Evolutionary conservation across 1,284 basidiomycete species (phyloP).

Genomic region (Mycena sp.): DNA sequence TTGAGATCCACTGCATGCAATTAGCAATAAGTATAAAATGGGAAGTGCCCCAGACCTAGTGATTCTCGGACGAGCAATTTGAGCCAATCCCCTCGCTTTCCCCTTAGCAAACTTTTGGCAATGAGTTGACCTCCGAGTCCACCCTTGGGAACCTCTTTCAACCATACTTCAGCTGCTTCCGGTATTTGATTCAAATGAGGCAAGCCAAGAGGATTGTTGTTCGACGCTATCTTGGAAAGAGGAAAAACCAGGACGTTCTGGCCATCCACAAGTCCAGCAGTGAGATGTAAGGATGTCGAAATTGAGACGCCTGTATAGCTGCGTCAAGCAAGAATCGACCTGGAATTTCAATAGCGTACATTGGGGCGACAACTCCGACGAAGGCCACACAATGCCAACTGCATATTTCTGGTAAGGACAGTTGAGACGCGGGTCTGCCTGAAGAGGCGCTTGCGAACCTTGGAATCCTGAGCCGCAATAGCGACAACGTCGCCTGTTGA

Average conservation of each 20-base stretch:
- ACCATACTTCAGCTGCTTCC: constrained; percentile 59
- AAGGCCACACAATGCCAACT: constrained; percentile 78
- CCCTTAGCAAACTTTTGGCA: constrained; percentile 34
- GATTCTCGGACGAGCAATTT: constrained; percentile 67
- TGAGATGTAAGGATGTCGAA: constrained; percentile 66
- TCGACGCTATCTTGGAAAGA: constrained; percentile 48
- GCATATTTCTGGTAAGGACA: constrained; percentile 58
- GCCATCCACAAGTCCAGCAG: constrained; percentile 61
- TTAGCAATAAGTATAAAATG: constrained; percentile 25
- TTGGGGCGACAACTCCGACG: constrained; percentile 62
- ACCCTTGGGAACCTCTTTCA: constrained; percentile 55
- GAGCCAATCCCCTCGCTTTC: constrained; percentile 72
- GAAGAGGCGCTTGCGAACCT: constrained; percentile 19
- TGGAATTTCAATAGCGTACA: constrained; percentile 50
- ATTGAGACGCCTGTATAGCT: constrained; percentile 58
- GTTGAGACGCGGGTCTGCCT: constrained; percentile 29
- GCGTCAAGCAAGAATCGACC: constrained; percentile 33
- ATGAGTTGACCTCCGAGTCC: constrained; percentile 8
- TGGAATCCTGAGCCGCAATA: constrained; percentile 51
- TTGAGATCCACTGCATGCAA: constrained; percentile 71
- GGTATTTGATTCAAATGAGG: constrained; percentile 58
- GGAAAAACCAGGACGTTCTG: constrained; percentile 57
- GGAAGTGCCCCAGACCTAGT: constrained; percentile 60
- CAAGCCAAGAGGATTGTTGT: constrained; percentile 52
- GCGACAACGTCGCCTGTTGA: constrained; percentile 78